phyloP scores from a whole-genome alignment of 1,139 yeast species.

The Cylindricascospora bacillispora region DNA sequence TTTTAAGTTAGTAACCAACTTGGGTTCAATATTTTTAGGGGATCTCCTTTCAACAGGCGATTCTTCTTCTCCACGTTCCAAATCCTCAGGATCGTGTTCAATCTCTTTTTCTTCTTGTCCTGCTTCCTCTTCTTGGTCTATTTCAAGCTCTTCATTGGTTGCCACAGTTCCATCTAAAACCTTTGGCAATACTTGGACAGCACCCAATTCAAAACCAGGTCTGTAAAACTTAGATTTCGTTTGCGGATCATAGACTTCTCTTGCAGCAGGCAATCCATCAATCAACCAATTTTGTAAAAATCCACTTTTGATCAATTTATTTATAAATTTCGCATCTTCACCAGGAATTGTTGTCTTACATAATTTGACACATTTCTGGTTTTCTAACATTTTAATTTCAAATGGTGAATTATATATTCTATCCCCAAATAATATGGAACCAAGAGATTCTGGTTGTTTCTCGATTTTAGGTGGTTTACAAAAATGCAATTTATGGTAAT shows the following conservation, averaged over 20 bases:
- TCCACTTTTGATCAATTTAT: conserved; percentile 66
- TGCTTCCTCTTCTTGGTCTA: conserved; percentile 14
- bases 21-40: conserved; percentile 9
- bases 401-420: conserved; percentile 90
- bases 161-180: conserved; percentile 6
- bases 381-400: conserved; percentile 62
- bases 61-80: neutral
- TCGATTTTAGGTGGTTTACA: conserved; percentile 53
- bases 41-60: neutral
- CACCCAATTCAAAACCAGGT: conserved; percentile 74
- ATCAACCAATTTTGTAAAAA: conserved; percentile 86
- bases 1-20: conserved; percentile 10
- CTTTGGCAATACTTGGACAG: conserved; percentile 30
- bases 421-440: conserved; percentile 90
- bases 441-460: conserved; percentile 80
- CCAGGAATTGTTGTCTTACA: conserved; percentile 50
- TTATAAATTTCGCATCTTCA: conserved; percentile 60
- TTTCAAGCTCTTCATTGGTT: conserved; percentile 1
- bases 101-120: conserved; percentile 1
- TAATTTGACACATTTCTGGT: conserved; percentile 49
- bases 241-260: conserved; percentile 38
- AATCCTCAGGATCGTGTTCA: neutral
- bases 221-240: conserved; percentile 56
- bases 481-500: conserved; percentile 71
- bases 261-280: conserved; percentile 92